These are phyloP conservation scores for Fusarium solani-melongenae DNA, from an alignment of 2,329 filamentous ascomycete species.

Conservation along the genomic window DNA sequence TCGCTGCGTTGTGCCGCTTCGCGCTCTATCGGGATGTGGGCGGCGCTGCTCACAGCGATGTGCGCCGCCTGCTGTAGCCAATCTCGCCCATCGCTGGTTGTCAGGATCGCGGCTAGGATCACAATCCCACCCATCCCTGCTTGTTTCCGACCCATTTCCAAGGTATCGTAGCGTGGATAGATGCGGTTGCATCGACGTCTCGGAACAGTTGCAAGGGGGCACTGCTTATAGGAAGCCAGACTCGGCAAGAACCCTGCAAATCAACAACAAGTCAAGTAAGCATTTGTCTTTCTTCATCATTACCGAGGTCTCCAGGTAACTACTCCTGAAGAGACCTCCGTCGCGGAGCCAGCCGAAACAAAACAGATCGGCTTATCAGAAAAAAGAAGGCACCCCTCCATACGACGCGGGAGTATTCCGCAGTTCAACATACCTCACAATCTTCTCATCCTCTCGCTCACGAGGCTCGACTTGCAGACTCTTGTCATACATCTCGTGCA, in stretches of 20 bases:
- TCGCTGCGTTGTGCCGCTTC: conserved; percentile 11
- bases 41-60: background rate
- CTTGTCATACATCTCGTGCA: conserved; percentile 99
- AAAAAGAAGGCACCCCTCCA: conserved; percentile 30
- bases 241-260: conserved; percentile 67
- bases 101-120: conserved; percentile 10
- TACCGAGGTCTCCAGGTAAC: conserved; percentile 3
- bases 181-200: conserved; percentile 18
- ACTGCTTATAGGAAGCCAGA: conserved; percentile 67
- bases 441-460: conserved; percentile 98
- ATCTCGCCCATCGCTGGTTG: conserved; percentile 6
- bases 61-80: conserved; percentile 14
- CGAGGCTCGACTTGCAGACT: conserved; percentile 92
- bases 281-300: conserved; percentile 28
- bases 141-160: conserved; percentile 9
- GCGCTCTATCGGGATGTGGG: conserved; percentile 10
- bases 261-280: conserved; percentile 37
- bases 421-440: conserved; percentile 82
- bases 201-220: conserved; percentile 13
- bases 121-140: conserved; percentile 10
- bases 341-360: conserved; percentile 12
- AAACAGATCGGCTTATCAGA: conserved; percentile 19
- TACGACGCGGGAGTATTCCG: conserved; percentile 41
- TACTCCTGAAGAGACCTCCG: conserved; percentile 11
- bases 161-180: conserved; percentile 11